Evolutionary conservation across 2,329 filamentous ascomycete species (phyloP).

Genomic region (Huntiella savannae): DNA sequence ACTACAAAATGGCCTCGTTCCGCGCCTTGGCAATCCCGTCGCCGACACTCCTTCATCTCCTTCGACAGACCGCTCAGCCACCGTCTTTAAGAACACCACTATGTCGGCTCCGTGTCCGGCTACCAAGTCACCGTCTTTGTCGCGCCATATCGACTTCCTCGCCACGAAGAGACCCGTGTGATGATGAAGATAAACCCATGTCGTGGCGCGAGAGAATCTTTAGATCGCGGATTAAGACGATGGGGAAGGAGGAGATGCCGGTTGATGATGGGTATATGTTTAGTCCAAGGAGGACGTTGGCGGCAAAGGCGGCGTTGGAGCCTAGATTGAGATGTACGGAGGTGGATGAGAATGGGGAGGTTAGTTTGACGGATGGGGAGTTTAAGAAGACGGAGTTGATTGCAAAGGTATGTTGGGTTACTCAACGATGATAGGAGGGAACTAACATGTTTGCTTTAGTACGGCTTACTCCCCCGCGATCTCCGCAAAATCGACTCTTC

Average conservation of each 20-base stretch:
- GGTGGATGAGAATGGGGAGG: constrained; percentile 78
- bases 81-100: no score
- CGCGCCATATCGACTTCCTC: no score
- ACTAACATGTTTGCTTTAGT: constrained; percentile 30
- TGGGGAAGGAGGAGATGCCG: constrained; percentile 7
- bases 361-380: constrained; percentile 82
- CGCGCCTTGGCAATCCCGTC: no score
- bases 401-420: constrained; percentile 45
- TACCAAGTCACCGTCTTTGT: neutral
- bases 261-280: constrained; percentile 11
- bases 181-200: constrained; percentile 8
- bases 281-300: constrained; percentile 27
- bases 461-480: constrained; percentile 81
- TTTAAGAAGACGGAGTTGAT: constrained; percentile 97
- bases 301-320: constrained; percentile 63
- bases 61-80: no score
- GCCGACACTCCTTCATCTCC: no score
- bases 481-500: constrained; percentile 95
- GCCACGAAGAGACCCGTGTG: neutral
- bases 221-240: constrained; percentile 8
- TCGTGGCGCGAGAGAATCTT: constrained; percentile 11
- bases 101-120: no score
- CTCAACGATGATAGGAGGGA: constrained; percentile 8
- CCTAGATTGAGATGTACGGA: constrained; percentile 82
- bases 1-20: no score